These are phyloP conservation scores for Ogataea angusta DNA, from an alignment of 805 yeast species.

Conservation along the genomic window DNA sequence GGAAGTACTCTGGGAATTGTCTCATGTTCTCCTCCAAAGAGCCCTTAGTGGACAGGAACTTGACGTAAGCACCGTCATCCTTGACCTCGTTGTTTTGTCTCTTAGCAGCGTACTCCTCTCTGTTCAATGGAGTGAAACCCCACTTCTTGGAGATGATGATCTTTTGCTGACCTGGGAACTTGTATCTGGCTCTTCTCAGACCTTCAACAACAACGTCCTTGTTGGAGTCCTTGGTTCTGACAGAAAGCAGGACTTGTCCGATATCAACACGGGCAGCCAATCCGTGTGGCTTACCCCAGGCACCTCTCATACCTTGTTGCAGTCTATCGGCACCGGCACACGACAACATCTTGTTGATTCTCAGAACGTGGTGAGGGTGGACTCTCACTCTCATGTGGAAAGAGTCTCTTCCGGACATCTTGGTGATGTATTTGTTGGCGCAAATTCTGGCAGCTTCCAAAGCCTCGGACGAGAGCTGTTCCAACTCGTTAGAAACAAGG, in stretches of 20 bases:
- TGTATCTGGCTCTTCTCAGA: slow-evolving; percentile 99
- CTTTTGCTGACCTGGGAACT: slow-evolving; percentile 99
- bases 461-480: slow-evolving; percentile 99
- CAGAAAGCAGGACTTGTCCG: slow-evolving; percentile 97
- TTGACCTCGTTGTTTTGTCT: slow-evolving; percentile 97
- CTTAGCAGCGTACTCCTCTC: slow-evolving; percentile 92
- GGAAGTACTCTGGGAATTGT: slow-evolving; percentile 85
- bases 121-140: slow-evolving; percentile 99
- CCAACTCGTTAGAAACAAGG: slow-evolving; percentile 98
- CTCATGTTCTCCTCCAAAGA: slow-evolving; percentile 85
- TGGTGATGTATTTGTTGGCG: slow-evolving; percentile 99
- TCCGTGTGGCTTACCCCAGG: slow-evolving; percentile 99
- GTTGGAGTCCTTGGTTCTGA: slow-evolving; percentile 98
- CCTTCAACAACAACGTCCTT: slow-evolving; percentile 97
- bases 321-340: slow-evolving; percentile 99
- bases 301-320: slow-evolving; percentile 99
- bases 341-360: slow-evolving; percentile 99
- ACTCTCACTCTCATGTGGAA: slow-evolving; percentile 99
- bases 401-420: slow-evolving; percentile 95
- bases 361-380: slow-evolving; percentile 99
- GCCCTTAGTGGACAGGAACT: slow-evolving; percentile 97
- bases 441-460: slow-evolving; percentile 99
- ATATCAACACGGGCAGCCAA: slow-evolving; percentile 98
- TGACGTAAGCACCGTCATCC: slow-evolving; percentile 99
- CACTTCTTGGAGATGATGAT: slow-evolving; percentile 99